Percentiles rank a stretch among this genome's conserved stretches.
These are phyloP conservation scores for Umbelopsis isabellina DNA, from an alignment of 192 early-diverging fungal genomes.

Conservation along the genomic window DNA sequence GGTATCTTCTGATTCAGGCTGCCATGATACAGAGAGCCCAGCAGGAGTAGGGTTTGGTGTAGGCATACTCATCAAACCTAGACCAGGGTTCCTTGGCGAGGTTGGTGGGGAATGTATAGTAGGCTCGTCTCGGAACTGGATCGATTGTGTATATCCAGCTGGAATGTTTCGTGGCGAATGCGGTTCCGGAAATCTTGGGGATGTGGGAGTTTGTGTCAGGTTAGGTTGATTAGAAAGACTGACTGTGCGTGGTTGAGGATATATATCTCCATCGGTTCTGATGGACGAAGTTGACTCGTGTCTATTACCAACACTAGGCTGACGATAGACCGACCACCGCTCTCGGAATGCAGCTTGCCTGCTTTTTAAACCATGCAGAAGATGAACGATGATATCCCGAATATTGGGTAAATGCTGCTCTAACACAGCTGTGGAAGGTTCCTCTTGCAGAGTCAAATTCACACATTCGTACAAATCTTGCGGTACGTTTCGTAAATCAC, in stretches of 20 bases:
- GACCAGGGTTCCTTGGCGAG: background rate
- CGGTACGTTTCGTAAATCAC: constrained; percentile 14
- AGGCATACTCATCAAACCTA: constrained; percentile 10
- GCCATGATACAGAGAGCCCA: background rate
- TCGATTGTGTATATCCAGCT: too few relatives aligned
- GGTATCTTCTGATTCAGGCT: background rate
- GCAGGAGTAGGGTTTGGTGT: constrained; percentile 3
- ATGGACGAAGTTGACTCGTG: background rate
- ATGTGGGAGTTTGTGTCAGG: background rate
- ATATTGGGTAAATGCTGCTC: constrained; percentile 43
- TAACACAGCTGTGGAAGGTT: constrained; percentile 25
- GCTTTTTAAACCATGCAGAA: constrained; percentile 39
- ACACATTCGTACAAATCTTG: constrained; percentile 5
- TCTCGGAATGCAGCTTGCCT: constrained; percentile 29
- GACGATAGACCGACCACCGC: constrained; percentile 1
- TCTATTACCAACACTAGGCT: background rate
- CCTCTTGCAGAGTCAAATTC: constrained; percentile 26
- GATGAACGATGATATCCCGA: constrained; percentile 41
- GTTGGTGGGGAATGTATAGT: background rate
- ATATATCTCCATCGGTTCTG: background rate
- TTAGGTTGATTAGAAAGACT: background rate
- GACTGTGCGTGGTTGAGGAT: background rate
- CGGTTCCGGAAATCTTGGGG: background rate
- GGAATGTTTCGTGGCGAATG: background rate
- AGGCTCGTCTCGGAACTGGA: too few relatives aligned